Percentiles rank a stretch among this genome's conserved stretches.
These are phyloP conservation scores for Aspergillus affinis DNA, from an alignment of 495 filamentous ascomycete genomes.

Conservation along the genomic window DNA sequence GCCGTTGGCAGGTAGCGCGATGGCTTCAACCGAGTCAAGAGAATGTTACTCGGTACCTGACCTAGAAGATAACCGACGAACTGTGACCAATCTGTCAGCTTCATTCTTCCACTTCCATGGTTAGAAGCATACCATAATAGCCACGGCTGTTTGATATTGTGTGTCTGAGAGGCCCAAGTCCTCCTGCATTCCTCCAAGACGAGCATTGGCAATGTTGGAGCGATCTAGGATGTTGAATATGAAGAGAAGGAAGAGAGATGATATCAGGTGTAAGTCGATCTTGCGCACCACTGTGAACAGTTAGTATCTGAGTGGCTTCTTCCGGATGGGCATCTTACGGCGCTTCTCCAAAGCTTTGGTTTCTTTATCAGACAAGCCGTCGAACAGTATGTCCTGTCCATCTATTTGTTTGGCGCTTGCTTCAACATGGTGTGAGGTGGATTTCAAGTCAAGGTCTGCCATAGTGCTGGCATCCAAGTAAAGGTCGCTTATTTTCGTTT, in stretches of 20 bases:
- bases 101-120: neutral
- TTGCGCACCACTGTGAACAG: slow-evolving; percentile 30
- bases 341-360: slow-evolving; percentile 17
- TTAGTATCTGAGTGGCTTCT: neutral
- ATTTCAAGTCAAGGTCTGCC: neutral
- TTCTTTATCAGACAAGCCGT: slow-evolving; percentile 9
- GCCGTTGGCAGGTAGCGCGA: slow-evolving; percentile 32
- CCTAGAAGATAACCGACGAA: slow-evolving; percentile 46
- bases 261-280: slow-evolving; percentile 37
- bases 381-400: neutral
- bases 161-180: slow-evolving; percentile 22
- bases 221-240: slow-evolving; percentile 33
- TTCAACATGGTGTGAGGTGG: neutral
- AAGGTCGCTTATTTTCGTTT: no score
- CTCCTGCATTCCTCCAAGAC: slow-evolving; percentile 26
- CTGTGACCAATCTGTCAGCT: neutral
- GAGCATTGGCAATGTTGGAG: slow-evolving; percentile 32
- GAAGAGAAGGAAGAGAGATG: slow-evolving; percentile 36
- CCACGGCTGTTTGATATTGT: slow-evolving; percentile 27
- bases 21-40: slow-evolving; percentile 41
- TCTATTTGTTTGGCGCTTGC: slow-evolving; percentile 1
- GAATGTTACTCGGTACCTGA: slow-evolving; percentile 58
- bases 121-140: slow-evolving; percentile 17
- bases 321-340: slow-evolving; percentile 3
- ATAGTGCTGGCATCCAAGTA: neutral